Conservation (phyloP, 371 early-diverging fungal genomes). For the Mucor saturninus region DNA sequence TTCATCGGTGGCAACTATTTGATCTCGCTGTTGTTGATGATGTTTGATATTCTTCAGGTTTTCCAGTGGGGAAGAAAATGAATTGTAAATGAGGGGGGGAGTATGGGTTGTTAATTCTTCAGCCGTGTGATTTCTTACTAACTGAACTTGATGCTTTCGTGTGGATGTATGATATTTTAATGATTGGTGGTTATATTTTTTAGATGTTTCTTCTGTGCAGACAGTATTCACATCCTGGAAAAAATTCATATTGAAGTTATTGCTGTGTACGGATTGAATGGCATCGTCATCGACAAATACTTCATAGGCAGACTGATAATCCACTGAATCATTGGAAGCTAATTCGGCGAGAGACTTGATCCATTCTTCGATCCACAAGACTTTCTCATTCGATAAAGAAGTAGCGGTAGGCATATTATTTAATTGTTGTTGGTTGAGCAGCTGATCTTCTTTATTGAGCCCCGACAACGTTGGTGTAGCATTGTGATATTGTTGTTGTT, state of each 20-base stretch:
- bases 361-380: constrained; percentile 34
- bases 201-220: constrained; percentile 10
- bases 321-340: background rate
- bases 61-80: background rate
- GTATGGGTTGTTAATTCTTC: background rate
- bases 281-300: background rate
- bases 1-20: constrained; percentile 1
- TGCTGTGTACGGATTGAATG: background rate
- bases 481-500: background rate
- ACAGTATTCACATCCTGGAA: constrained; percentile 24
- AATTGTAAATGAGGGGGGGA: background rate
- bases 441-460: constrained; percentile 2
- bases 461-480: background rate
- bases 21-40: background rate
- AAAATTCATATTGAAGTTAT: background rate
- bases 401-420: too few relatives aligned
- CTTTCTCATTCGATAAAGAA: constrained; percentile 21
- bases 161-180: constrained; percentile 18
- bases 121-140: background rate
- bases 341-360: constrained; percentile 26
- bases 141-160: constrained; percentile 9
- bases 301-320: background rate
- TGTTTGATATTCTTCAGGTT: background rate
- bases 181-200: background rate
- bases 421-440: background rate